Conservation (phyloP, 192 early-diverging fungal species). For the Jimgerdemannia flammicorona region DNA sequence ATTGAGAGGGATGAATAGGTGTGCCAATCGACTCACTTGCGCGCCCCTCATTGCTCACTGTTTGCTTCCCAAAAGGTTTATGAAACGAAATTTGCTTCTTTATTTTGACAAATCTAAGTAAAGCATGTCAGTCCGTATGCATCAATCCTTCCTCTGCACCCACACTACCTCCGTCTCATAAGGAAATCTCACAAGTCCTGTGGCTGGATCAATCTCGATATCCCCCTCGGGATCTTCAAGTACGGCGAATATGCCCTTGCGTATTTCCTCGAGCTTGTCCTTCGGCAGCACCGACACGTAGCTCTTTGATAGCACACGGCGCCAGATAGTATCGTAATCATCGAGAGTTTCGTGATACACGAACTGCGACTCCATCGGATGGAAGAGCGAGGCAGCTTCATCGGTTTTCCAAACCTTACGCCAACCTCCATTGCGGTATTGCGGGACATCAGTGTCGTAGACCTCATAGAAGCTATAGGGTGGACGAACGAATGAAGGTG, state of each 20-base stretch:
- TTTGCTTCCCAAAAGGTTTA: no score
- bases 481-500: not conserved
- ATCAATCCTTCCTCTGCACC: not conserved
- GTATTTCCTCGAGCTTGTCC: constrained; percentile 9
- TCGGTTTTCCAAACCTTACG: constrained; percentile 26
- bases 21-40: no score
- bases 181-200: not conserved
- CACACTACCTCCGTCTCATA: not conserved
- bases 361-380: constrained; percentile 12
- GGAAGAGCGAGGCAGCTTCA: constrained; percentile 20
- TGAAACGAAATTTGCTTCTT: no score
- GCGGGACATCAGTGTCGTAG: constrained; percentile 37
- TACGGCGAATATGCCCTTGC: constrained; percentile 6
- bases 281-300: constrained; percentile 27
- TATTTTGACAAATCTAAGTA: no score
- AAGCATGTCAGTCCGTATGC: no score
- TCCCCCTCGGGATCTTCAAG: constrained; percentile 9
- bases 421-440: constrained; percentile 43
- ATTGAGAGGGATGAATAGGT: no score
- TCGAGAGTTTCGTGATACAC: not conserved
- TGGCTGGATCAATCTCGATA: not conserved
- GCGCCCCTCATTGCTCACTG: no score
- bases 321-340: constrained; percentile 11
- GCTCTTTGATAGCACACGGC: constrained; percentile 28
- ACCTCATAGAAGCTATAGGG: constrained; percentile 29